Evolutionary conservation across 2,329 filamentous ascomycete species (phyloP), one percentile per base, ranked within the genome.

Genomic region (Didymella glomerata): DNA sequence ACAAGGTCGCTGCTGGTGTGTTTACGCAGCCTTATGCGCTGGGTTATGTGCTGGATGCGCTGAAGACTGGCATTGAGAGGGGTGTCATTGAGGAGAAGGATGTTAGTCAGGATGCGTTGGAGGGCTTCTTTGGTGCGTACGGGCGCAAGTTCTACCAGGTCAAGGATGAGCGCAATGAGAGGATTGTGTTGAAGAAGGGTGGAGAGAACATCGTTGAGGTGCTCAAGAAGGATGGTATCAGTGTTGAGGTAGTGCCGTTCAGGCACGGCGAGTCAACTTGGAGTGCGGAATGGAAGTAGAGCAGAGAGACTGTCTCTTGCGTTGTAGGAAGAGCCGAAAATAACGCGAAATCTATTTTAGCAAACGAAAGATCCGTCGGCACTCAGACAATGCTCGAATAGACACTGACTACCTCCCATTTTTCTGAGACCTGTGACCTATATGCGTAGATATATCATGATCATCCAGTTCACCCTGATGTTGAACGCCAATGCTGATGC

Each of bases 1-100:
- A 80, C 52, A 80, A 75, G 81, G 74, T 72, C 67, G 84, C 88
- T 0, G 91, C 91, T 0, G 91, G 91, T 4, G 90, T 93, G 42
- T 94, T 92, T 75, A 93, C 91, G 1, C 91, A 94, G 78, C 88
- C 89, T 4, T 88, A 88, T 71, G 87, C 87, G 0, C 82, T 87
- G 2, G 86, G 87, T 54, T 82, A 88, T 47, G 88, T 92, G 46
- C 78, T 92, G 24, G 84, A 84, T 74, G 85, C 85, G 22, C 78
- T 92, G 40, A 85, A 90, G 75, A 84, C 86, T 66, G 90, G 83
- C 4, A 79, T 89, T 4, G 76, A 82, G 68, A 81, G 82, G 62
- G 84, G 84, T 0, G 78, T 86, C 41, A 64, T 88, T 22, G 77
- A 73, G 42, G 82, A 83, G 54, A 81, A 82, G 28, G 83, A 86